Evolutionary conservation across 306 rosid genomes (phyloP).

Genomic region (Dalbergia cochinchinensis): DNA sequence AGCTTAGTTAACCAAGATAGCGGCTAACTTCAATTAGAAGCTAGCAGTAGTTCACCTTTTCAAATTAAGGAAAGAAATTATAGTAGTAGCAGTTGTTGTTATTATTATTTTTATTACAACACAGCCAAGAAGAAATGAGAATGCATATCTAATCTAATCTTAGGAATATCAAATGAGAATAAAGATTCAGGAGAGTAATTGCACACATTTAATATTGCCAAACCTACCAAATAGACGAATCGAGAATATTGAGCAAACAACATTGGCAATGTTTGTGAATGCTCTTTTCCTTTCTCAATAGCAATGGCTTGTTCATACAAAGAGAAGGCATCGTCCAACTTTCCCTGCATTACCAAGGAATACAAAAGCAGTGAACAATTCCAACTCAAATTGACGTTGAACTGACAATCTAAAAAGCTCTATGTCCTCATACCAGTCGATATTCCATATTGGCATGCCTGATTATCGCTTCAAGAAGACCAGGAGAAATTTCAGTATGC

Average conservation of each 20-base stretch:
- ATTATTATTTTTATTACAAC: background rate
- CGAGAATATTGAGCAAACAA: slow-evolving; percentile 89
- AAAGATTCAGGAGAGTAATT: background rate
- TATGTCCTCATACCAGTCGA: slow-evolving; percentile 75
- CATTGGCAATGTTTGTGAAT: slow-evolving; percentile 84
- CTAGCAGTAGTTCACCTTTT: background rate
- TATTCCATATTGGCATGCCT: slow-evolving; percentile 94
- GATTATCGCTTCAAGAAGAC: slow-evolving; percentile 96
- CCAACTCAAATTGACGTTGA: slow-evolving; percentile 9
- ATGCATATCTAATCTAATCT: background rate
- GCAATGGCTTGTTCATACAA: slow-evolving; percentile 94
- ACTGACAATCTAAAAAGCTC: slow-evolving; percentile 30
- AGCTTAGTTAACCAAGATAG: background rate
- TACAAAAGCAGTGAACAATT: slow-evolving; percentile 39
- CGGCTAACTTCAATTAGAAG: background rate
- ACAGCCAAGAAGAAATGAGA: background rate
- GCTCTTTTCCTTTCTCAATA: slow-evolving; percentile 96
- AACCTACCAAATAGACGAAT: slow-evolving; percentile 85
- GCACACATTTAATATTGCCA: slow-evolving; percentile 9
- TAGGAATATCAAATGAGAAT: background rate
- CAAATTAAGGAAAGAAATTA: background rate
- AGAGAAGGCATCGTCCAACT: slow-evolving; percentile 83
- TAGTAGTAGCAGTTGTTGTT: background rate
- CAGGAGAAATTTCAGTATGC: slow-evolving; percentile 92
- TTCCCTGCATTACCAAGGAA: slow-evolving; percentile 67